These are phyloP conservation scores for Heterobasidion parviporum DNA, from an alignment of 1,284 basidiomycete species.

Conservation along the genomic window DNA sequence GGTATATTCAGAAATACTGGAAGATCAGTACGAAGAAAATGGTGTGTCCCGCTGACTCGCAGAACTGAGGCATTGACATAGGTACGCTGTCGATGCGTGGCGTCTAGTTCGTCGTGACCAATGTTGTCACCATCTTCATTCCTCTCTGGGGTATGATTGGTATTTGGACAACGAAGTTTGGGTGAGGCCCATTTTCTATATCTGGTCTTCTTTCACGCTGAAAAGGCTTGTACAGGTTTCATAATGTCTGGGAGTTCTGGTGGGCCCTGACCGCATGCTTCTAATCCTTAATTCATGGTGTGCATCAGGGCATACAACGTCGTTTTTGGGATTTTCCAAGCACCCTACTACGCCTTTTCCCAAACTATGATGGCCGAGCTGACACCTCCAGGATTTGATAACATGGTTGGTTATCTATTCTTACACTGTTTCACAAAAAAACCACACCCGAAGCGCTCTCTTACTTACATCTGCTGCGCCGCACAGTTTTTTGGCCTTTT, in stretches of 20 bases:
- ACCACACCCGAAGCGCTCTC: not conserved
- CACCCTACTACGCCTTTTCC: conserved; percentile 80
- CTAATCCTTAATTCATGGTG: not conserved
- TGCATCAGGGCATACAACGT: conserved; percentile 64
- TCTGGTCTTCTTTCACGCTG: conserved; percentile 3
- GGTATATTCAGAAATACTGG: conserved; percentile 74
- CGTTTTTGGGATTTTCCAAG: conserved; percentile 79
- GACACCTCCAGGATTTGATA: conserved; percentile 74
- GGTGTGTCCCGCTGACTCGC: conserved; percentile 26
- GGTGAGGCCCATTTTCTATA: conserved; percentile 30
- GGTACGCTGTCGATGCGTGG: not conserved
- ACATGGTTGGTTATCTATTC: conserved; percentile 43
- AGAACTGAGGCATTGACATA: not conserved
- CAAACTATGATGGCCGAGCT: conserved; percentile 88
- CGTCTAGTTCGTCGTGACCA: conserved; percentile 63
- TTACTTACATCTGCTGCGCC: not conserved
- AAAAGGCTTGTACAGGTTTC: conserved; percentile 41
- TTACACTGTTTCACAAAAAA: too few species aligned
- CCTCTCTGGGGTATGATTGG: conserved; percentile 85
- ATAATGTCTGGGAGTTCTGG: conserved; percentile 84
- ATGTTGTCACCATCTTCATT: conserved; percentile 68
- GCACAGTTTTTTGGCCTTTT: conserved; percentile 73
- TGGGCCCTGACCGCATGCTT: conserved; percentile 17
- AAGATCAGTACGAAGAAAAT: conserved; percentile 73
- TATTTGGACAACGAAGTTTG: conserved; percentile 70